Conservation (phyloP, 768 basidiomycete genomes). For the Tulasnella sp. region DNA sequence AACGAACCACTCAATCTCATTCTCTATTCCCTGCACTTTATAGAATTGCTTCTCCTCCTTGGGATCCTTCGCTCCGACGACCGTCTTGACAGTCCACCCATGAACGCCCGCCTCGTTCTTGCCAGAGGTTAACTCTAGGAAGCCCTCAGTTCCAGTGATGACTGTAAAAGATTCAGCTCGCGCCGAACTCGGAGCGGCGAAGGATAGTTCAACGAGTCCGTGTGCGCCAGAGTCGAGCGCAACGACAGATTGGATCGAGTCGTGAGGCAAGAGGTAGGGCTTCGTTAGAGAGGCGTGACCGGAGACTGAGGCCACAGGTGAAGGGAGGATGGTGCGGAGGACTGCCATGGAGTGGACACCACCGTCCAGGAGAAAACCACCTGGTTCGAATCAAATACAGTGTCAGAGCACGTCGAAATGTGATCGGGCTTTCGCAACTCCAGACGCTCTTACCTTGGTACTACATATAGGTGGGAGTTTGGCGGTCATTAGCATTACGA, state of each 20-base stretch:
- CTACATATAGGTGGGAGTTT: neutral
- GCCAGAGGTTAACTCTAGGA: constrained; percentile 35
- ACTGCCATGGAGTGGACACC: constrained; percentile 72
- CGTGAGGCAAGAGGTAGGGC: constrained; percentile 69
- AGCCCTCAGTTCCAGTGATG: constrained; percentile 63
- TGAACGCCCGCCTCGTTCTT: constrained; percentile 30
- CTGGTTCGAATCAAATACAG: constrained; percentile 54
- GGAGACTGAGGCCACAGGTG: constrained; percentile 53
- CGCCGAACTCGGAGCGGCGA: constrained; percentile 52
- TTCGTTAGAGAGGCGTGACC: constrained; percentile 66
- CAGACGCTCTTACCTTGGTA: neutral
- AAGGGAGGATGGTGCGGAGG: constrained; percentile 57
- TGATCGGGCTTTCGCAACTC: too few species aligned
- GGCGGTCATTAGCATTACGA: neutral
- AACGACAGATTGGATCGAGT: constrained; percentile 64
- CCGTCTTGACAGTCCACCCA: constrained; percentile 11
- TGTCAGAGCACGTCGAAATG: neutral
- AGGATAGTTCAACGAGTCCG: constrained; percentile 61
- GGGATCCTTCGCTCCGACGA: constrained; percentile 45
- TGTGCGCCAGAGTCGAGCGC: constrained; percentile 50
- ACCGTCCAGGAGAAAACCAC: constrained; percentile 78
- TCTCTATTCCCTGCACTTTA: constrained; percentile 47
- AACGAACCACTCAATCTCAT: constrained; percentile 60
- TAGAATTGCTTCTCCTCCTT: constrained; percentile 34
- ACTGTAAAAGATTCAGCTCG: constrained; percentile 40